A percentile compares a stretch with the other conserved stretches of the same genome.
phyloP scores from a whole-genome alignment of 352 stramenopile genomes.

The Globisporangium lucens region DNA sequence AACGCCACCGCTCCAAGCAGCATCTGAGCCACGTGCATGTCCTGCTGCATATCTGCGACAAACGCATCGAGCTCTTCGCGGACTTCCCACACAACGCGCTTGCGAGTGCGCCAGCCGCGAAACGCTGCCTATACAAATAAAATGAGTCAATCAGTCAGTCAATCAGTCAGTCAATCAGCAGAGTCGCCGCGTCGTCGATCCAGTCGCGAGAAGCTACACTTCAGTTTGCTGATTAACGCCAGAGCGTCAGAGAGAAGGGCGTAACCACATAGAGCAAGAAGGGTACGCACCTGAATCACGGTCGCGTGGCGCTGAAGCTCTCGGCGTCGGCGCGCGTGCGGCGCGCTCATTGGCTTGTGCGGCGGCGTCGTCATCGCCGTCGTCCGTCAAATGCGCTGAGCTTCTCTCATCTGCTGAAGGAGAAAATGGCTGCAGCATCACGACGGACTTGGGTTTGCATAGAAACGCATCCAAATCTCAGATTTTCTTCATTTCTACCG shows the following conservation, averaged over 20 bases:
- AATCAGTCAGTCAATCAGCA: not conserved
- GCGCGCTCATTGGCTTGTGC: not conserved
- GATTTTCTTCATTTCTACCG: not conserved
- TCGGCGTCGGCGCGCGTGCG: not conserved
- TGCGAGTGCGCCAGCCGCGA: constrained; percentile 50
- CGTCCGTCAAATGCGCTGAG: constrained; percentile 5
- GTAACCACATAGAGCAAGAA: not conserved
- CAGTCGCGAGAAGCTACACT: constrained; percentile 5
- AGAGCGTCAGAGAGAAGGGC: not conserved
- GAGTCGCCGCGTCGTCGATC: not conserved
- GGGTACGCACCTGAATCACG: constrained; percentile 21
- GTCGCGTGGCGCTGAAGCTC: constrained; percentile 23
- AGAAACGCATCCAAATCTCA: not conserved
- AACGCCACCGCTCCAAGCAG: constrained; percentile 19
- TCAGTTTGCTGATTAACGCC: not conserved
- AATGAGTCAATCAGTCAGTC: not conserved
- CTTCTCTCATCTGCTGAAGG: not conserved
- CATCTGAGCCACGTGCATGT: constrained; percentile 33
- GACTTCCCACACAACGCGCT: constrained; percentile 45
- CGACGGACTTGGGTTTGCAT: not conserved
- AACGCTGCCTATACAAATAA: constrained; percentile 32
- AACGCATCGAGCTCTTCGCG: constrained; percentile 40
- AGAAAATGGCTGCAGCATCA: not conserved
- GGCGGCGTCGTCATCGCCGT: not conserved
- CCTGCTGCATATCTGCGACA: constrained; percentile 32